Evolutionary conservation across 2,329 filamentous ascomycete species (phyloP), one percentile per base, ranked within the genome.

Genomic region (Sphaerulina populicola): DNA sequence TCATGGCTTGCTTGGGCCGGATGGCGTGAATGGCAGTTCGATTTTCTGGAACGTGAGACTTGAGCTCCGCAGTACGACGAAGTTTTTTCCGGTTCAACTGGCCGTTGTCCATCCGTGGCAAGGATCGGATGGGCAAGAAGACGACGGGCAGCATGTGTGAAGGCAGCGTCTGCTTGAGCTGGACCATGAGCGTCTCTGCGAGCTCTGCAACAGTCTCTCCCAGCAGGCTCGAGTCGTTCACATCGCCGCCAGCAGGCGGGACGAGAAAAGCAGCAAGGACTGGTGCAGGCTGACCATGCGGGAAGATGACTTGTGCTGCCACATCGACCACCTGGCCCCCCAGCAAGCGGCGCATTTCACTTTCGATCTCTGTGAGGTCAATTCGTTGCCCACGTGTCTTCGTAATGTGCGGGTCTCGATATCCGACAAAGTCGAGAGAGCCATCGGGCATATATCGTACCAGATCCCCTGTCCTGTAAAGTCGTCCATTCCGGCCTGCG

Each of bases 301-400:
- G 36, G 2, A 29, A 40, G 37, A 49, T 49, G 7, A 50, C 47
- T 35, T 52, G 30, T 9, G 37, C 48, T 12, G 46, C 44, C 36
- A 55, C 52, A 12, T 46, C 29, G 76, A 59, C 10, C 64, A 53
- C 15, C 63, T 68, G 29, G 74, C 57, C 0, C 69, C 66, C 35
- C 8, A 52, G 4, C 14, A 50, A 6, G 14, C 21, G 18, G 9
- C 33, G 42, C 31, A 49, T 45, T 18, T 67, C 9, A 64, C 66
- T 9, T 62, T 72, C 83, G 42, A 94, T 82, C 62, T 91, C 88
- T 1, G 78, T 77, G 10, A 88, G 75, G 61, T 93, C 86, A 31
- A 94, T 81, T 38, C 85, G 74, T 57, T 89, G 84, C 0, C 88
- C 87, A 31, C 85, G 78, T 10, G 94, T 73, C 64, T 91, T 93